Percentiles rank a stretch among this genome's conserved stretches.
These are phyloP conservation scores for Phaeosphaeria sp. DNA, from an alignment of 2,329 filamentous ascomycete genomes.

Conservation along the genomic window DNA sequence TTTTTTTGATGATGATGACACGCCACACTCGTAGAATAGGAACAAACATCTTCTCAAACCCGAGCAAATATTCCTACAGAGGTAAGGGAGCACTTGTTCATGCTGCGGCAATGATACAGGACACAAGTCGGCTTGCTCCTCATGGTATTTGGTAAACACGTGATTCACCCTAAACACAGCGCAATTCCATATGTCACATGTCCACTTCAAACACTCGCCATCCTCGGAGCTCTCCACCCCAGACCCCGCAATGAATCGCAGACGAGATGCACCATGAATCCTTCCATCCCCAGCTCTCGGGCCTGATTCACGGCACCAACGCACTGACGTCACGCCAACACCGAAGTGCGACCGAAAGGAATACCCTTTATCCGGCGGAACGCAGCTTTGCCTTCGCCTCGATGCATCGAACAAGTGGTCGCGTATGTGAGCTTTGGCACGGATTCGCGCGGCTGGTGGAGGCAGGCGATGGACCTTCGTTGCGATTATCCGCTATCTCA, in stretches of 20 bases:
- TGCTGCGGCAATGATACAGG: not conserved
- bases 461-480: not conserved
- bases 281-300: not conserved
- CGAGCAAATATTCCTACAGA: not conserved
- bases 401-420: not conserved
- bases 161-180: not conserved
- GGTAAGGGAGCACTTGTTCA: not conserved
- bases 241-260: not conserved
- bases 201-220: not conserved
- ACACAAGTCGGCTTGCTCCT: not conserved
- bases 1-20: not conserved
- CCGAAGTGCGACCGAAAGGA: not conserved
- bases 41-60: not conserved
- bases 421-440: not conserved
- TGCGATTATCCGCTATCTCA: conserved; percentile 14
- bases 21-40: too few relatives aligned
- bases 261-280: not conserved
- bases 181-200: not conserved
- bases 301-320: not conserved
- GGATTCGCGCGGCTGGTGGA: conserved; percentile 4
- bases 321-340: not conserved
- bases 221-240: not conserved
- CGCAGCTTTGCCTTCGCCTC: not conserved
- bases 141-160: not conserved
- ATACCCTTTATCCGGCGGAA: not conserved